Conservation (phyloP, 192 early-diverging fungal genomes). For the Backusella morwellensis region DNA sequence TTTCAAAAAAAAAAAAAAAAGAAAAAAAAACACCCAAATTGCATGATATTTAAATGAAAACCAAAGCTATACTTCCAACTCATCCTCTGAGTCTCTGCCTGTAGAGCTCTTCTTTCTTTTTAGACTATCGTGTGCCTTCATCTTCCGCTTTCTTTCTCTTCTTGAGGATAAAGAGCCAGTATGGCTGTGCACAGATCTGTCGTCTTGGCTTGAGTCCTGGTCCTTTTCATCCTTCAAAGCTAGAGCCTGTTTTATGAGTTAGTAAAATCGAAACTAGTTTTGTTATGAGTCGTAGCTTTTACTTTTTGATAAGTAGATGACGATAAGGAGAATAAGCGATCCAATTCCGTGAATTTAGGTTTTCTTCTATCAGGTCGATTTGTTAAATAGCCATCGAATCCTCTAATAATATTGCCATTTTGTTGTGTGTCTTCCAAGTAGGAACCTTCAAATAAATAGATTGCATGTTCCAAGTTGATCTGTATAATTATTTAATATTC, state of each 20-base stretch:
- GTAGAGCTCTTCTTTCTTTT: conserved; percentile 27
- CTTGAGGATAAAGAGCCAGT: neutral
- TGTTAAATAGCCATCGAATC: conserved; percentile 85
- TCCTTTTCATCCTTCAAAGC: conserved; percentile 32
- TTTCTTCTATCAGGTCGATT: conserved; percentile 56
- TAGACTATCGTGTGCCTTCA: neutral
- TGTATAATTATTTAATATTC: neutral
- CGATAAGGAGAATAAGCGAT: conserved; percentile 84
- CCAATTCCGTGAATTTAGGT: conserved; percentile 71
- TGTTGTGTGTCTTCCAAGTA: conserved; percentile 87
- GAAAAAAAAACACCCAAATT: neutral
- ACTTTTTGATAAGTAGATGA: conserved; percentile 42
- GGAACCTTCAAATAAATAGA: conserved; percentile 84
- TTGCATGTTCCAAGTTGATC: conserved; percentile 69
- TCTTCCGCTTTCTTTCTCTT: conserved; percentile 29
- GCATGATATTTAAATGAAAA: too few relatives aligned
- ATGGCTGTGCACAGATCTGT: conserved; percentile 14
- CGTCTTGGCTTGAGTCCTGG: conserved; percentile 32
- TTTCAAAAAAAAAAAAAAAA: neutral
- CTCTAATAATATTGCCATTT: conserved; percentile 85
- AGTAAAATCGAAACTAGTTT: neutral
- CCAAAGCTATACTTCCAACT: conserved; percentile 6
- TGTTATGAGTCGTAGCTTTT: neutral
- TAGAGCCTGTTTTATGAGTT: conserved; percentile 17
- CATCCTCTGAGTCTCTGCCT: conserved; percentile 19